phyloP scores from a whole-genome alignment of 2,329 filamentous ascomycete genomes.

The Botrytis deweyae region DNA sequence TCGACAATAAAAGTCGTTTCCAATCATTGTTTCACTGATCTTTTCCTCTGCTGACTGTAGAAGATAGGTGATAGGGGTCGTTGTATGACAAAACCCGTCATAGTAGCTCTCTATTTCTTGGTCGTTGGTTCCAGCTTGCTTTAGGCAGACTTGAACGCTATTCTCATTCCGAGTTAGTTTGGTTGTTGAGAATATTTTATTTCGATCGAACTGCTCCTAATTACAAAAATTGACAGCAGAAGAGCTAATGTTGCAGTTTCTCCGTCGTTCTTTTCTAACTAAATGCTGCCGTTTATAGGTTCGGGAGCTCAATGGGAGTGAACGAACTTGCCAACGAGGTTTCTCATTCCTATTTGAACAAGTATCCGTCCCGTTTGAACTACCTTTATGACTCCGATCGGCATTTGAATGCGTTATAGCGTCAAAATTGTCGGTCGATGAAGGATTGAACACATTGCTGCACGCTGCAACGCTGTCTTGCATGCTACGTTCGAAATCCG shows the following conservation, averaged over 20 bases:
- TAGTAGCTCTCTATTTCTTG: background rate
- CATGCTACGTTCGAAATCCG: background rate
- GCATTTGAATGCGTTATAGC: background rate
- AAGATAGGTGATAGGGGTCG: background rate
- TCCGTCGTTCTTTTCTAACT: background rate
- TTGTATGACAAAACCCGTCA: background rate
- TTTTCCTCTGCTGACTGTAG: too few relatives aligned
- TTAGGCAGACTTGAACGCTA: background rate
- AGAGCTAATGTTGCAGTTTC: background rate
- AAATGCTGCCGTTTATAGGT: background rate
- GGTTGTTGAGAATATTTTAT: background rate
- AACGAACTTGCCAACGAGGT: background rate
- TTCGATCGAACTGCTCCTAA: background rate
- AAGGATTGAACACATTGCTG: background rate
- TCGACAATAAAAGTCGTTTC: constrained; percentile 58
- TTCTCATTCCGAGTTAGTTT: background rate
- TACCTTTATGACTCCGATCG: background rate
- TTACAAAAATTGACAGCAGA: background rate
- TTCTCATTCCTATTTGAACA: background rate
- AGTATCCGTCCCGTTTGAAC: background rate
- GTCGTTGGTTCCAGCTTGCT: background rate
- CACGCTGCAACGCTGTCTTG: background rate
- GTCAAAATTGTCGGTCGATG: background rate
- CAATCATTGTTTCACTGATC: too few relatives aligned
- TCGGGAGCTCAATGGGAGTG: background rate